These are phyloP conservation scores for Carex cristatella DNA, from an alignment of 176 grass and related monocot genomes.

Conservation along the genomic window DNA sequence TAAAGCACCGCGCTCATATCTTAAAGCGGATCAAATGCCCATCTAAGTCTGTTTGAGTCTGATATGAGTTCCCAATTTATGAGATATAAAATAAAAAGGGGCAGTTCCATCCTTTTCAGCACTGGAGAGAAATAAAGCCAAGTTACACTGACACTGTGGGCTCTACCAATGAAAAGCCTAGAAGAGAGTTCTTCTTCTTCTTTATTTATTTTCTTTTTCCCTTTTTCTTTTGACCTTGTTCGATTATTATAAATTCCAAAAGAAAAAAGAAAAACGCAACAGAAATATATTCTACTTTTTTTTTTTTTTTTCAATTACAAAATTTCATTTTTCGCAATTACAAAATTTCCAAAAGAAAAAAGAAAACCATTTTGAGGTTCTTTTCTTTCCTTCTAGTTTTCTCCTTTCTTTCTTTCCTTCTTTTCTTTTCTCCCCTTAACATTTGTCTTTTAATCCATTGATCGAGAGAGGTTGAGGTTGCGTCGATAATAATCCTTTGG, in stretches of 20 bases:
- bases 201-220: neutral
- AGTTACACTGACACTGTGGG: neutral
- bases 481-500: neutral
- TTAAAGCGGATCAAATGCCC: too few species aligned
- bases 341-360: neutral
- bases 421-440: neutral
- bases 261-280: neutral
- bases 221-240: neutral
- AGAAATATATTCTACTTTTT: neutral
- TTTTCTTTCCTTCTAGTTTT: slow-evolving; percentile 8
- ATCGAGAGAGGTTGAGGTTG: slow-evolving; percentile 7
- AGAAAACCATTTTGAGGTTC: neutral
- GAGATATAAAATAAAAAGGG: neutral
- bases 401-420: neutral
- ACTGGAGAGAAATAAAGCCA: neutral
- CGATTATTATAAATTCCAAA: neutral
- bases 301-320: neutral
- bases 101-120: neutral
- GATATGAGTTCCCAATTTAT: neutral
- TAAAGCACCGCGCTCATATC: too few species aligned
- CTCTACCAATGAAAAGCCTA: slow-evolving; percentile 11
- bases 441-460: neutral
- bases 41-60: too few species aligned
- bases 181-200: neutral
- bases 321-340: slow-evolving; percentile 2